Base-by-base conservation (phyloP, 169 alveolate species). In the Sarcocystis neurona region DNA sequence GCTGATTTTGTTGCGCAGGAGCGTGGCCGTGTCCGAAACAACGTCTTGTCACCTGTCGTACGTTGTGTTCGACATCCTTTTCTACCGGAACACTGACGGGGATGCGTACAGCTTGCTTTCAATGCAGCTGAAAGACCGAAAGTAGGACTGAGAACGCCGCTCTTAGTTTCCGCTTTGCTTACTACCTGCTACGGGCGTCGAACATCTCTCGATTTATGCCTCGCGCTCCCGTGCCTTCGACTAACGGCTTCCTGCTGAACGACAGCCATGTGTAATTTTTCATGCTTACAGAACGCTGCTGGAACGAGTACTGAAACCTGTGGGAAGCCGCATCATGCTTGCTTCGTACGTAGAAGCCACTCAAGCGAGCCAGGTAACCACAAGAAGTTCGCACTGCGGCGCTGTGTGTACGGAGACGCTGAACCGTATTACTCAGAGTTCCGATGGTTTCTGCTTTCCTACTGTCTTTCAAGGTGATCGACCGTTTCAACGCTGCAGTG, bases 31-130 rank as follows among this genome's bases (percentile, higher is more conserved):
- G 30, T 30, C 82, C 56, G 82, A 72, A 53, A 37, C 47, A 30
- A 53, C 82, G 1, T 2, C 37, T 12, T 72, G 82, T 20, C 70
- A 79, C 41, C 41, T 79, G 87, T 46, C 56, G 15, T 79, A 79
- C 50, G 75, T 79, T n/a, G 48, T 79, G 0, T 79, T 79, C 32
- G 87, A 79, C 32, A 50, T 79, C 10, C 74, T 79, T 32, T 79
- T 23, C 70, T 79, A 79, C 50, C 87, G 75, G 53, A 56, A 50
- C 72, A 6, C 2, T 8, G 63, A 43, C n/a, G 87, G 87, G 34
- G 74, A 79, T 23, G 47, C 15, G 47, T 58, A 56, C 50, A 23
- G 72, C 12, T 50, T 79, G 37, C 32, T 79, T 27, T 37, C 41
- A 30, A 41, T 79, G 50, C 78, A 50, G 75, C 87, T 79, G 5